phyloP scores from a whole-genome alignment of 768 basidiomycete species.

The Tulasnella sp. region DNA sequence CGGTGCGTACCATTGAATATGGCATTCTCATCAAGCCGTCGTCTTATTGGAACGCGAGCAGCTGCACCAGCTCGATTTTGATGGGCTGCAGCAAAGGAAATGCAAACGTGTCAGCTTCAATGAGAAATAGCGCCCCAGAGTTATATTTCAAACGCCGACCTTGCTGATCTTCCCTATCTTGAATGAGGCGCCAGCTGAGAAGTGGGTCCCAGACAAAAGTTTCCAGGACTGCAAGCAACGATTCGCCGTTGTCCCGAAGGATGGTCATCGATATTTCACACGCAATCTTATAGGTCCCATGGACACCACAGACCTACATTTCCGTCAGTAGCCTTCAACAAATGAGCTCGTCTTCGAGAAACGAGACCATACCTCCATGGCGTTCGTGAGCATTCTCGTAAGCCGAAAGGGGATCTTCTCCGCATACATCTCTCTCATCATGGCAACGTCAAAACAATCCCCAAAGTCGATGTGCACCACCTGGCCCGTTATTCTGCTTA shows the following conservation, averaged over 20 bases:
- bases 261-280: slow-evolving; percentile 99
- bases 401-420: slow-evolving; percentile 97
- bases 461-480: slow-evolving; percentile 97
- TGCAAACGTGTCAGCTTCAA: too few relatives aligned
- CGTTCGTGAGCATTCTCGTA: slow-evolving; percentile 95
- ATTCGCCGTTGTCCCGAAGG: slow-evolving; percentile 92
- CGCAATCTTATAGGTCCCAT: slow-evolving; percentile 90
- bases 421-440: slow-evolving; percentile 97
- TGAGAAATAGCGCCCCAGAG: background rate
- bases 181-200: slow-evolving; percentile 93
- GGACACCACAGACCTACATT: slow-evolving; percentile 84
- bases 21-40: slow-evolving; percentile 73
- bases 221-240: slow-evolving; percentile 98
- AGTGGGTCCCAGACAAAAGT: slow-evolving; percentile 98
- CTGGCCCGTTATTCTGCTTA: slow-evolving; percentile 85
- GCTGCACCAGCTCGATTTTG: background rate
- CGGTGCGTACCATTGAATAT: slow-evolving; percentile 67
- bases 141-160: slow-evolving; percentile 3
- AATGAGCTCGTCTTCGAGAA: background rate
- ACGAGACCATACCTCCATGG: slow-evolving; percentile 84
- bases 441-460: slow-evolving; percentile 96
- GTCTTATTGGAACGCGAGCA: slow-evolving; percentile 15
- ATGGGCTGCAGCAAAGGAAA: slow-evolving; percentile 2
- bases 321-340: background rate
- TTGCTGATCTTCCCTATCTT: slow-evolving; percentile 45